These are phyloP conservation scores for Drechslera avenae DNA, from an alignment of 2,329 filamentous ascomycete species.

Conservation along the genomic window DNA sequence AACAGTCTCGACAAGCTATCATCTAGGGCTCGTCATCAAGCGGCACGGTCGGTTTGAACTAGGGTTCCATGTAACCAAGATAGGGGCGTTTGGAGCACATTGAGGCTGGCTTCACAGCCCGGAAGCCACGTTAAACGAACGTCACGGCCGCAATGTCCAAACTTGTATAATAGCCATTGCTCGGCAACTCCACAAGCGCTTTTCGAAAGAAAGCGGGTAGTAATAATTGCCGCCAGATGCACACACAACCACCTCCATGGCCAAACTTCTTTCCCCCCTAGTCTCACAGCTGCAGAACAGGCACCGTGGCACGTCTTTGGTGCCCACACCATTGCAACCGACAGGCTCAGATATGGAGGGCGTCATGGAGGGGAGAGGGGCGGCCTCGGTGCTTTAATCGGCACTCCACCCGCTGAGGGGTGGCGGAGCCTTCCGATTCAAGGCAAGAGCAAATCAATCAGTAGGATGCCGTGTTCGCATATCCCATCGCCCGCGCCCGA, in stretches of 20 bases:
- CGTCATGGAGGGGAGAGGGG: constrained; percentile 7
- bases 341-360: constrained; percentile 10
- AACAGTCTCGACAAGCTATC: constrained; percentile 18
- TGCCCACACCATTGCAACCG: not conserved
- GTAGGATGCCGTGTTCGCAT: too few species aligned
- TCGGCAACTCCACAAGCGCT: constrained; percentile 11
- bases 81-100: not conserved
- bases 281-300: not conserved
- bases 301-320: constrained; percentile 5
- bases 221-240: constrained; percentile 1
- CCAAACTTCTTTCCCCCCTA: not conserved
- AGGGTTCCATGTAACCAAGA: constrained; percentile 8
- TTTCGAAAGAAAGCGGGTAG: not conserved
- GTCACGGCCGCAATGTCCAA: constrained; percentile 22
- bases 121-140: constrained; percentile 14
- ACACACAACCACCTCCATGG: constrained; percentile 2
- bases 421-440: constrained; percentile 5
- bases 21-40: constrained; percentile 5
- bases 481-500: constrained; percentile 15
- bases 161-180: constrained; percentile 27
- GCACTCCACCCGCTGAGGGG: constrained; percentile 13
- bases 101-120: constrained; percentile 10
- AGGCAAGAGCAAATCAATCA: too few species aligned
- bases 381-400: constrained; percentile 11
- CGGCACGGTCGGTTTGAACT: constrained; percentile 4